Evolutionary conservation across 495 filamentous ascomycete species (phyloP).

Genomic region (Aspergillus sclerotiicarbonarius): DNA sequence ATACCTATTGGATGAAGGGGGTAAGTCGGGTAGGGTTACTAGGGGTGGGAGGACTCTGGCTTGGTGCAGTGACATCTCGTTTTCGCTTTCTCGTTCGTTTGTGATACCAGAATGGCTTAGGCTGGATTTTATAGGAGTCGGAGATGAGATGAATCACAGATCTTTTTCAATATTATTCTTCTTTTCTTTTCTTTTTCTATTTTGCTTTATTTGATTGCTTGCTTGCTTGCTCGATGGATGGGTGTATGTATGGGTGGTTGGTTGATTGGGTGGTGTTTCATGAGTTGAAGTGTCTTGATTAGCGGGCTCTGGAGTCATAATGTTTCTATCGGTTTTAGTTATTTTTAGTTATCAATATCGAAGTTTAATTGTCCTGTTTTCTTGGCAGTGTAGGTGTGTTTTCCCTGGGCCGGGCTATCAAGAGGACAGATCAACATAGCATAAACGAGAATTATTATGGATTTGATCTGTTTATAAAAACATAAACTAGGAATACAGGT

Average conservation of each 20-base stretch:
- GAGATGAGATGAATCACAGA: background rate
- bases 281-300: background rate
- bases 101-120: conserved; percentile 19
- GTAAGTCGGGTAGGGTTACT: background rate
- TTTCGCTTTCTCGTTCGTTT: conserved; percentile 7
- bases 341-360: too few relatives aligned
- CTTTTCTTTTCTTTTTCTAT: background rate
- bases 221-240: too few relatives aligned
- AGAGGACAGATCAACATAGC: too few relatives aligned
- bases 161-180: background rate
- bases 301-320: background rate
- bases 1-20: background rate
- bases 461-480: too few relatives aligned
- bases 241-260: background rate
- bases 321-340: too few relatives aligned
- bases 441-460: too few relatives aligned
- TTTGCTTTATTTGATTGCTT: background rate
- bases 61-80: conserved; percentile 12
- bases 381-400: too few relatives aligned
- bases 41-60: background rate
- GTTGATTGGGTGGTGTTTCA: too few relatives aligned
- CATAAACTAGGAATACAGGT: too few relatives aligned
- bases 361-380: too few relatives aligned
- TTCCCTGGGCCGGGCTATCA: too few relatives aligned
- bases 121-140: conserved; percentile 4